Evolutionary conservation across 1,284 basidiomycete species (phyloP), one percentile per base, ranked within the genome.

Genomic region (Butyriboletus appendiculatus): DNA sequence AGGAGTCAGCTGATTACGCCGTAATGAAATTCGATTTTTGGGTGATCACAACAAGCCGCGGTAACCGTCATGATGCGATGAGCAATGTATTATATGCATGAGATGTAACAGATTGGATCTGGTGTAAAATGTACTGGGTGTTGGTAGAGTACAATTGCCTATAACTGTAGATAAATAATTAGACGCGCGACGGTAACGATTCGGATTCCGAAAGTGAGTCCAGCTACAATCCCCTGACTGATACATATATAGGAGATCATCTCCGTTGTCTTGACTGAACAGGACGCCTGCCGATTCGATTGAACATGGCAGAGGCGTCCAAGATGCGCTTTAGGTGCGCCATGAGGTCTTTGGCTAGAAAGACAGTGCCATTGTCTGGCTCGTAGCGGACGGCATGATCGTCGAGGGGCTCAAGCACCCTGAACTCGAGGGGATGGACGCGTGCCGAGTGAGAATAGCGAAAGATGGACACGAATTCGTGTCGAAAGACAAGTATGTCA

Each of bases 401-500:
- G 48, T 79, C 76, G 47, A 86, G 79, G 28, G 72, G 64, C 65
- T 84, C 80, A 45, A 86, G 70, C 58, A 86, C 76, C 59, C 73
- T 75, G 28, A 88, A 73, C 59, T 87, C 81, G 12, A 74, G 59
- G 4, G 80, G 78, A 55, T 80, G 77, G 1, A 84, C 58, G 1
- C 75, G 72, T 14, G 66, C 66, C 41, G 69, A 68, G 58, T 82
- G 75, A 2, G 74, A 73, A 56, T 80, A 76, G 40, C 81, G 80
- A 61, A 84, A 84, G 45, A 84, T 81, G 57, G 79, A 79, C 64
- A 79, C 77, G 61, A 83, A 82, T 65, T 84, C 81, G 59, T 84
- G 81, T 42, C 75, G 75, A 66, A 83, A 84, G 50, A 84, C 44
- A 22, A 61, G 57, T 2, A 67, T 44, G 28, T 67, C 60, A 24